Conservation (phyloP, 257 asterid genomes). For the Nemophila menziesii region DNA sequence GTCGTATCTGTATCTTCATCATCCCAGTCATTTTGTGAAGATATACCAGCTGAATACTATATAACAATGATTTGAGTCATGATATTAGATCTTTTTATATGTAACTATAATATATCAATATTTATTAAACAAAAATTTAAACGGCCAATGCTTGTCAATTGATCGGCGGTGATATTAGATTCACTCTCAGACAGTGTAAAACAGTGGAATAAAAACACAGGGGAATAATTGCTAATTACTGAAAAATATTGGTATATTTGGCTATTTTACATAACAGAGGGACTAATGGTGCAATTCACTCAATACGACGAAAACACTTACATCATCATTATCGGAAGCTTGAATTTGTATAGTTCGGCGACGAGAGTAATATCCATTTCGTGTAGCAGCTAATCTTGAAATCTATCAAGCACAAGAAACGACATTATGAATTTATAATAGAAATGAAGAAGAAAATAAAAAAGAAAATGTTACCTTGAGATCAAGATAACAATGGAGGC, state of each 20-base stretch:
- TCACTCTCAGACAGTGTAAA: too few species aligned
- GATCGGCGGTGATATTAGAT: too few species aligned
- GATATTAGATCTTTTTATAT: too few species aligned
- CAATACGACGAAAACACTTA: not conserved
- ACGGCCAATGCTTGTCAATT: too few species aligned
- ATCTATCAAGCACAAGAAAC: conserved; percentile 23
- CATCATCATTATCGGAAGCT: not conserved
- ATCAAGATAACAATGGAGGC: conserved; percentile 10
- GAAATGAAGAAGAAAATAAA: not conserved
- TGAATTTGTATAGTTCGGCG: not conserved
- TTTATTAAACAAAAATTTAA: too few species aligned
- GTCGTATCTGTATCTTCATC: conserved; percentile 27
- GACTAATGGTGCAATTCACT: not conserved
- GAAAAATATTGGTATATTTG: not conserved
- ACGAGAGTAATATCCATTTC: not conserved
- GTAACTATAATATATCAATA: too few species aligned
- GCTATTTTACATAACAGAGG: not conserved
- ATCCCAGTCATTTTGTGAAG: conserved; percentile 53
- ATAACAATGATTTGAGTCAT: conserved; percentile 1
- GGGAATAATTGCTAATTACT: too few species aligned
- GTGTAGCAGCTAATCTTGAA: conserved; percentile 20
- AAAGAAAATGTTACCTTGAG: conserved; percentile 28
- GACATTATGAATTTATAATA: conserved; percentile 6
- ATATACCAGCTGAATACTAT: conserved; percentile 42
- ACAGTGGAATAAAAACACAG: too few species aligned